phyloP scores from a whole-genome alignment of 176 grass and related monocot species.

The Themeda triandra region DNA sequence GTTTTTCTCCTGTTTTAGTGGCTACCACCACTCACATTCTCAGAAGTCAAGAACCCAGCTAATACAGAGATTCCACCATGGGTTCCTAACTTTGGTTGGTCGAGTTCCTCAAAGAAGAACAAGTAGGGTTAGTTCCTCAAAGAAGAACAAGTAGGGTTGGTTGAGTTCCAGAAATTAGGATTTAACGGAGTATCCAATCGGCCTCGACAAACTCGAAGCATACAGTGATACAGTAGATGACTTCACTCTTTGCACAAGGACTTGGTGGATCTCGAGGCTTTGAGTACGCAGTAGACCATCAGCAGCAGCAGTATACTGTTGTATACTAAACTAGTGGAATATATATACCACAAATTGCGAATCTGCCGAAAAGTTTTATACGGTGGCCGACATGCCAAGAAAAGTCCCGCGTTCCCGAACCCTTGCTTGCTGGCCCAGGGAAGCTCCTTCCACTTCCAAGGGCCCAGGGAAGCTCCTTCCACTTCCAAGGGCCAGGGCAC shows the following conservation, averaged over 20 bases:
- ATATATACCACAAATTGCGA: background rate
- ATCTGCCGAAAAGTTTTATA: background rate
- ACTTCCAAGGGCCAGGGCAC: background rate
- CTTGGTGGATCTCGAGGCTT: slow-evolving; percentile 26
- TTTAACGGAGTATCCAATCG: background rate
- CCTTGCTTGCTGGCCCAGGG: slow-evolving; percentile 28
- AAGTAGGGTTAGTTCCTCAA: no score
- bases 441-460: background rate
- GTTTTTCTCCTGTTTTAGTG: background rate
- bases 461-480: background rate
- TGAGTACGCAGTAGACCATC: background rate
- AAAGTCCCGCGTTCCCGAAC: background rate
- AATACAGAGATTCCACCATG: no score
- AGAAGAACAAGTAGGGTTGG: no score
- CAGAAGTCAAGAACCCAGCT: no score
- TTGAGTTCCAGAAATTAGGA: background rate
- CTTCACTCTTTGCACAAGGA: background rate
- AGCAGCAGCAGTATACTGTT: background rate
- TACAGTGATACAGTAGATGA: background rate
- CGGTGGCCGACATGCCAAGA: slow-evolving; percentile 5
- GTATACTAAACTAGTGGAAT: background rate
- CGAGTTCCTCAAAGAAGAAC: background rate
- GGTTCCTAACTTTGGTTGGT: background rate
- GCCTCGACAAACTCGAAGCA: background rate
- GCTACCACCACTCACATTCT: background rate